Percentiles rank a stretch among this genome's conserved stretches.
Conservation (phyloP, 805 yeast species). For the Kockiozyma suomiensis region DNA sequence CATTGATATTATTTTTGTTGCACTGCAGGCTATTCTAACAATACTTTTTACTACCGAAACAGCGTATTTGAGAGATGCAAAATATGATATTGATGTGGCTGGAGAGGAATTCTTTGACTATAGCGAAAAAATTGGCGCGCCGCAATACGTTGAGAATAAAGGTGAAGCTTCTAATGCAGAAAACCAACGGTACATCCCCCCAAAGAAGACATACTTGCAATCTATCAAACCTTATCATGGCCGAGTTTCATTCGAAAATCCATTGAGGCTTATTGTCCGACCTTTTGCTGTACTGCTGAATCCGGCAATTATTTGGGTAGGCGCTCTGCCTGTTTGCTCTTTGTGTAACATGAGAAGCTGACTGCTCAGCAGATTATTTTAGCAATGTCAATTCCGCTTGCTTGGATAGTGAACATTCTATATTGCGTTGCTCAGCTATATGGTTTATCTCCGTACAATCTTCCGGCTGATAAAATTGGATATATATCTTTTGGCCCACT, state of each 20-base stretch:
- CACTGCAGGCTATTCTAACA: not conserved
- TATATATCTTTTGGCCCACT: not conserved
- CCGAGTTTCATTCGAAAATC: not conserved
- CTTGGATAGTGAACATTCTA: slow-evolving; percentile 2
- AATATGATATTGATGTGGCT: not conserved
- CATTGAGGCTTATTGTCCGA: not conserved
- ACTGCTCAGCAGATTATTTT: not conserved
- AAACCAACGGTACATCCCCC: not conserved
- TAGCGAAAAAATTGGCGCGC: not conserved
- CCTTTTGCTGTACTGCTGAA: not conserved
- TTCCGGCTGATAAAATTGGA: not conserved
- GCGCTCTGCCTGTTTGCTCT: too few species aligned
- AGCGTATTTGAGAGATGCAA: not conserved
- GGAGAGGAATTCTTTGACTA: slow-evolving; percentile 2
- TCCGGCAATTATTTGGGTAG: not conserved
- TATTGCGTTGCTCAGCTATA: slow-evolving; percentile 1
- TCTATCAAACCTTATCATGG: not conserved
- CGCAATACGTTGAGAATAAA: not conserved
- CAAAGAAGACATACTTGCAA: not conserved
- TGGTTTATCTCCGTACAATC: not conserved
- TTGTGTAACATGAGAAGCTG: too few species aligned
- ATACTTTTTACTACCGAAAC: slow-evolving; percentile 2
- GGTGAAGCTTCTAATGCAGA: not conserved
- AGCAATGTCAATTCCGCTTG: slow-evolving; percentile 5
- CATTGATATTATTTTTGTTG: not conserved